Conservation (phyloP, 108 stramenopile genomes). For the Discostella pseudostelligera region DNA sequence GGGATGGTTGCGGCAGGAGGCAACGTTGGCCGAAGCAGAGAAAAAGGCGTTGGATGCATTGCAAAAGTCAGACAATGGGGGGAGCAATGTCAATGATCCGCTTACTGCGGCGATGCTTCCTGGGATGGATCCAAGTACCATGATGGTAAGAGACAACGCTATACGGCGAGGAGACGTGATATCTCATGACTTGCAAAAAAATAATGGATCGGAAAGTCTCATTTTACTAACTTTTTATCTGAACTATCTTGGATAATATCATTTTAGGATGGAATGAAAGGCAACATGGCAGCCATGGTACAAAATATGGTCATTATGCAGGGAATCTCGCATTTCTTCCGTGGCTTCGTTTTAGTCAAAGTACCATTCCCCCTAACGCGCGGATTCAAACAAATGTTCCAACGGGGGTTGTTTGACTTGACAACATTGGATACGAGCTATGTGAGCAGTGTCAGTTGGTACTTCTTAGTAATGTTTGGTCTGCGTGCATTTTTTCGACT, state of each 20-base stretch:
- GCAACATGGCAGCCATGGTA: slow-evolving; percentile 94
- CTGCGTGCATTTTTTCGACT: slow-evolving; percentile 88
- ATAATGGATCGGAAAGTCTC: too few species aligned
- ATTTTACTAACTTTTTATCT: too few species aligned
- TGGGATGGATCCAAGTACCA: slow-evolving; percentile 62
- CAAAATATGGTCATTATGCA: slow-evolving; percentile 99
- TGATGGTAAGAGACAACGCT: slow-evolving; percentile 50
- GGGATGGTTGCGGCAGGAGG: slow-evolving; percentile 40
- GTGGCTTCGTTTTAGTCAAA: slow-evolving; percentile 89
- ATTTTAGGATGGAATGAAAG: slow-evolving; percentile 72
- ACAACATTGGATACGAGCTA: slow-evolving; percentile 91
- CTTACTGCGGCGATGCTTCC: slow-evolving; percentile 33
- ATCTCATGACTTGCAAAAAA: too few species aligned
- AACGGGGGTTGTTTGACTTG: slow-evolving; percentile 90
- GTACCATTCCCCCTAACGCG: slow-evolving; percentile 94
- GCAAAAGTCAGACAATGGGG: slow-evolving; percentile 14
- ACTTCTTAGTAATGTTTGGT: slow-evolving; percentile 98
- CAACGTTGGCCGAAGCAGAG: slow-evolving; percentile 28
- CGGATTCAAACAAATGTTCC: slow-evolving; percentile 98
- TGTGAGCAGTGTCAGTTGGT: slow-evolving; percentile 91
- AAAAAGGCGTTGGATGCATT: slow-evolving; percentile 24
- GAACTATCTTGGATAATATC: too few species aligned
- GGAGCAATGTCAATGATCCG: slow-evolving; percentile 5
- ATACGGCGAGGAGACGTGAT: slow-evolving; percentile 11
- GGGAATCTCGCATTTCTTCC: slow-evolving; percentile 94